Evolutionary conservation across 345 rosid species (phyloP).

Genomic region (Xanthoceras sorbifolium): DNA sequence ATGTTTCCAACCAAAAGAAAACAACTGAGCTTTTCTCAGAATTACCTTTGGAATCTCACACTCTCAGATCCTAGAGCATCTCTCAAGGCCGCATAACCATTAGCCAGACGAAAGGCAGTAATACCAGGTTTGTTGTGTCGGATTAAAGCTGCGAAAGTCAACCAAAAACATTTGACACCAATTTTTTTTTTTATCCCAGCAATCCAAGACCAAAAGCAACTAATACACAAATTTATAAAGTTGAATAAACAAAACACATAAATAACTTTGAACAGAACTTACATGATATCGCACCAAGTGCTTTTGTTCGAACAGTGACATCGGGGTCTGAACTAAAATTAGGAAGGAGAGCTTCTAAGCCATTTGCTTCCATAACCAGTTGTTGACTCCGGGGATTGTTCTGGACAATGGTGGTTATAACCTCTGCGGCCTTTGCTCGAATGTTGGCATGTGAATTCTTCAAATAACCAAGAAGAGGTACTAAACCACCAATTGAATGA

Average conservation of each 20-base stretch:
- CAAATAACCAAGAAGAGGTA: slow-evolving; percentile 77
- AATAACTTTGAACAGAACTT: slow-evolving; percentile 34
- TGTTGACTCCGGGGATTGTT: slow-evolving; percentile 89
- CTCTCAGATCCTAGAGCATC: slow-evolving; percentile 76
- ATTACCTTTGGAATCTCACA: slow-evolving; percentile 81
- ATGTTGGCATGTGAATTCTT: slow-evolving; percentile 70
- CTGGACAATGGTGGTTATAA: slow-evolving; percentile 82
- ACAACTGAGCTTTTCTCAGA: too few relatives aligned
- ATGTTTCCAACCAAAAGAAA: not conserved
- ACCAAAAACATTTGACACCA: slow-evolving; percentile 21
- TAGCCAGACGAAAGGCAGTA: slow-evolving; percentile 82
- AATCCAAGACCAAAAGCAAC: not conserved
- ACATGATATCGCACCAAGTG: slow-evolving; percentile 96
- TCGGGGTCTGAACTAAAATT: slow-evolving; percentile 74
- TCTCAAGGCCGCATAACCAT: slow-evolving; percentile 77
- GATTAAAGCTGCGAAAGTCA: slow-evolving; percentile 70
- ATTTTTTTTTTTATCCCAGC: slow-evolving; percentile 18
- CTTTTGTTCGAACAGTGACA: slow-evolving; percentile 65
- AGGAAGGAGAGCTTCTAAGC: slow-evolving; percentile 68
- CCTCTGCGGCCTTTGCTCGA: slow-evolving; percentile 92
- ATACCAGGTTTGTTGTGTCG: slow-evolving; percentile 79
- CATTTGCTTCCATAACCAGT: slow-evolving; percentile 95
- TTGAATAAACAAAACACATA: not conserved
- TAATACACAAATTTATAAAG: not conserved
- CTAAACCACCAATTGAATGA: slow-evolving; percentile 85